Conservation (phyloP, 2,329 filamentous ascomycete genomes). For the Pseudofabraea citricarpa region DNA sequence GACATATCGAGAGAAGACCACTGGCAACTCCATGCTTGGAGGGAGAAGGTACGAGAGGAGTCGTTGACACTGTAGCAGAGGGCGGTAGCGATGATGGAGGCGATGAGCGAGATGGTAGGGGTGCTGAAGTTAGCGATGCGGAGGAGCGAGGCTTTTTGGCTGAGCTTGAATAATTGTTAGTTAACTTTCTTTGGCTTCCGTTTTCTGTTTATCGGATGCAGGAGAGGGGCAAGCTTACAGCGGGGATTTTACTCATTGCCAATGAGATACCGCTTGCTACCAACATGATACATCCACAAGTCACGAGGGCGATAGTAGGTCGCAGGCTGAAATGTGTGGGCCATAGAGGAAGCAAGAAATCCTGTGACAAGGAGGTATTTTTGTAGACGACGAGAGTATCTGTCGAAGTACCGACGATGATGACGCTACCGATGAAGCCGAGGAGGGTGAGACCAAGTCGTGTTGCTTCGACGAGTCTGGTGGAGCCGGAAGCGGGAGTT, state of each 20-base stretch:
- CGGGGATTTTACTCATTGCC: conserved; percentile 40
- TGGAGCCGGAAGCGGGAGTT: conserved; percentile 1
- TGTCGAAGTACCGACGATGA: conserved; percentile 48
- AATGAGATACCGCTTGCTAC: conserved; percentile 44
- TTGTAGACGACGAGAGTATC: conserved; percentile 52
- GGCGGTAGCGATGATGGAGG: conserved; percentile 46
- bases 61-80: conserved; percentile 54
- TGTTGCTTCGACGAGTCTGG: conserved; percentile 33
- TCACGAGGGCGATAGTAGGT: conserved; percentile 50
- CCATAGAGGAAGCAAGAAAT: conserved; percentile 52
- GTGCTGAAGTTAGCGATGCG: conserved; percentile 27
- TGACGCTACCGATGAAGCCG: conserved; percentile 45
- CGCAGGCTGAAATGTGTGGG: conserved; percentile 51
- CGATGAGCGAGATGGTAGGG: conserved; percentile 38
- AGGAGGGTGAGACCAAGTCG: conserved; percentile 44
- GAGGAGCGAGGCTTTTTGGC: conserved; percentile 24
- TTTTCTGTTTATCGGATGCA: neutral
- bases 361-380: conserved; percentile 42
- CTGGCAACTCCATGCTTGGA: conserved; percentile 60
- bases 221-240: conserved; percentile 36
- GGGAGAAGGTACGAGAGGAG: conserved; percentile 46
- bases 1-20: conserved; percentile 51
- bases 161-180: conserved; percentile 32
- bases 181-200: too few relatives aligned
- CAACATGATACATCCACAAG: conserved; percentile 44